A percentile compares a stretch with the other conserved stretches of the same genome.
These are phyloP conservation scores for Penicillium palitans DNA, from an alignment of 2,329 filamentous ascomycete species.

Conservation along the genomic window DNA sequence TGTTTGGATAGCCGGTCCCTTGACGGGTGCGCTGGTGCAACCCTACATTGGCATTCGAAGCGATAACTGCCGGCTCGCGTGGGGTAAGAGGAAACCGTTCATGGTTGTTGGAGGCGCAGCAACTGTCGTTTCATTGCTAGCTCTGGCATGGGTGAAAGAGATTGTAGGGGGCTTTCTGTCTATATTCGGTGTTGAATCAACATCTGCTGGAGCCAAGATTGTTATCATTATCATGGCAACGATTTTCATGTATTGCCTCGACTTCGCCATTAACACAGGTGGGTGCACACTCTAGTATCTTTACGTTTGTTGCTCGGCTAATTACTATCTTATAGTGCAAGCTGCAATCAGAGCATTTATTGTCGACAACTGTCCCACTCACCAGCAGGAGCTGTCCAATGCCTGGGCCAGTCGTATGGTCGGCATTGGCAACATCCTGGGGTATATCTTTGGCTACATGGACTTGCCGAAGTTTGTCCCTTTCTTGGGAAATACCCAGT, in stretches of 20 bases:
- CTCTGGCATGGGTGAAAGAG: conserved; percentile 72
- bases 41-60: conserved; percentile 80
- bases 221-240: conserved; percentile 77
- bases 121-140: conserved; percentile 67
- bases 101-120: conserved; percentile 70
- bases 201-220: conserved; percentile 63
- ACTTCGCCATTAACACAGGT: conserved; percentile 94
- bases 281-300: conserved; percentile 50
- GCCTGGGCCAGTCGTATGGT: conserved; percentile 88
- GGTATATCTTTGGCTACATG: conserved; percentile 83
- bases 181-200: conserved; percentile 69
- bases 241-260: conserved; percentile 81
- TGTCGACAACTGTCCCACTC: conserved; percentile 85
- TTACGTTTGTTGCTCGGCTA: background rate
- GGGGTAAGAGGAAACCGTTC: conserved; percentile 80
- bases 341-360: conserved; percentile 70
- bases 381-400: conserved; percentile 92
- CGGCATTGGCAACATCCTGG: conserved; percentile 85
- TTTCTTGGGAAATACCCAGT: conserved; percentile 84
- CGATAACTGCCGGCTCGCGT: conserved; percentile 71
- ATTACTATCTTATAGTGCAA: conserved; percentile 61
- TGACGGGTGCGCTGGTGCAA: conserved; percentile 76
- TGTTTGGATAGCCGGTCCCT: conserved; percentile 80
- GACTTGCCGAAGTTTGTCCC: conserved; percentile 73
- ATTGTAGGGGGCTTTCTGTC: conserved; percentile 67